These are phyloP conservation scores for Avena sativa DNA, from an alignment of 176 grass and related monocot genomes.

Conservation along the genomic window DNA sequence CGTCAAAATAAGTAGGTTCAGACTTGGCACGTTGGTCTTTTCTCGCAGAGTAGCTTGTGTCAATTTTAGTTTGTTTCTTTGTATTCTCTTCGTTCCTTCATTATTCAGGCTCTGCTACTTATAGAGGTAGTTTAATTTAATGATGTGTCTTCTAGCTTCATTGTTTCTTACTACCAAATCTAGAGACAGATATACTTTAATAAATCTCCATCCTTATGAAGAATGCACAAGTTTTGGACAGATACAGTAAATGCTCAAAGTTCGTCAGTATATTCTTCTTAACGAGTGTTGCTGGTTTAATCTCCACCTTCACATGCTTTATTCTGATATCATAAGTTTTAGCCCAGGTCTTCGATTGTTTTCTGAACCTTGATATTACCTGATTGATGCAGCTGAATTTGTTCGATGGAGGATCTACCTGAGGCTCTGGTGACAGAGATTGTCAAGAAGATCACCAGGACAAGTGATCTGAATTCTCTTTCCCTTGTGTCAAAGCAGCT, in stretches of 20 bases:
- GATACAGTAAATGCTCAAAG: neutral
- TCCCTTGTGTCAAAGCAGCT: conserved; percentile 55
- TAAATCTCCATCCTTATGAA: neutral
- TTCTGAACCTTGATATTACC: neutral
- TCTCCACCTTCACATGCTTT: neutral
- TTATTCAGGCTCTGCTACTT: no score
- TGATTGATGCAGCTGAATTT: conserved; percentile 16
- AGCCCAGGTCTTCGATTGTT: neutral
- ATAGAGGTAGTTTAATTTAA: no score
- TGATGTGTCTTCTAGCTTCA: neutral
- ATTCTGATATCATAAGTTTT: neutral
- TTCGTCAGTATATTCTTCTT: neutral
- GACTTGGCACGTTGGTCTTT: no score
- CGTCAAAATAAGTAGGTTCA: no score
- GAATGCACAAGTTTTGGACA: neutral
- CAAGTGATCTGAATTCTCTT: conserved; percentile 59
- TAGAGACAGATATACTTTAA: neutral
- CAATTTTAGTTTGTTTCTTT: neutral
- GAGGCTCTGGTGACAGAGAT: conserved; percentile 55
- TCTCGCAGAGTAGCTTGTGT: no score
- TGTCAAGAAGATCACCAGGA: conserved; percentile 50
- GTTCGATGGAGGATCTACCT: conserved; percentile 55
- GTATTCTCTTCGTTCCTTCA: neutral
- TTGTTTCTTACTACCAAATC: neutral
- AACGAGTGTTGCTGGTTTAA: neutral